Conservation (phyloP, 192 early-diverging fungal genomes). For the Coemansia guatemalensis region DNA sequence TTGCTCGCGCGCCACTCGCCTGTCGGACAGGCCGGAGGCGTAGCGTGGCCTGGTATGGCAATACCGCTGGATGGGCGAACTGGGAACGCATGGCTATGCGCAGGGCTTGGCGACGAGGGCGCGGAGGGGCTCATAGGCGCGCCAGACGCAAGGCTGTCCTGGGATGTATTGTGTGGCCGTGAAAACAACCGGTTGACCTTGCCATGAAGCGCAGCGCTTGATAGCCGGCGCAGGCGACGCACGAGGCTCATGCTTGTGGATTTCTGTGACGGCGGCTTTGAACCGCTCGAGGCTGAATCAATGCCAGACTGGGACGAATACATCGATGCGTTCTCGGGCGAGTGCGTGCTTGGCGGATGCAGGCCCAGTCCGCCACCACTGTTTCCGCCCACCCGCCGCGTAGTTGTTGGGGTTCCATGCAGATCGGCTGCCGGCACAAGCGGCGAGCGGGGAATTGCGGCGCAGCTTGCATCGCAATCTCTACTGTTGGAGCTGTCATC, state of each 20-base stretch:
- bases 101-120: constrained; percentile 12
- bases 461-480: background rate
- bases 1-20: constrained; percentile 22
- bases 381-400: constrained; percentile 28
- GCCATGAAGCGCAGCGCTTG: constrained; percentile 44
- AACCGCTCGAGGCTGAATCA: constrained; percentile 38
- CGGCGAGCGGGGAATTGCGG: constrained; percentile 1
- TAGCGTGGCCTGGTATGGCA: background rate
- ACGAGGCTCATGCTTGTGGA: constrained; percentile 43
- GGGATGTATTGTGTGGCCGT: constrained; percentile 38
- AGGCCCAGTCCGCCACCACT: constrained; percentile 26
- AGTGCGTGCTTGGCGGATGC: constrained; percentile 35
- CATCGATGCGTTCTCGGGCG: constrained; percentile 36
- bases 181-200: constrained; percentile 52
- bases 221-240: constrained; percentile 42
- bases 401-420: constrained; percentile 21
- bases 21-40: background rate
- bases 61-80: background rate
- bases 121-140: constrained; percentile 22
- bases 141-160: constrained; percentile 38
- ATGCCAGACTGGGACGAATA: constrained; percentile 31
- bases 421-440: constrained; percentile 8
- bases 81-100: background rate
- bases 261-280: constrained; percentile 49
- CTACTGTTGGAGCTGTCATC: constrained; percentile 2